These are phyloP conservation scores for Lactarius trivialis DNA, from an alignment of 768 basidiomycete genomes.

Conservation along the genomic window DNA sequence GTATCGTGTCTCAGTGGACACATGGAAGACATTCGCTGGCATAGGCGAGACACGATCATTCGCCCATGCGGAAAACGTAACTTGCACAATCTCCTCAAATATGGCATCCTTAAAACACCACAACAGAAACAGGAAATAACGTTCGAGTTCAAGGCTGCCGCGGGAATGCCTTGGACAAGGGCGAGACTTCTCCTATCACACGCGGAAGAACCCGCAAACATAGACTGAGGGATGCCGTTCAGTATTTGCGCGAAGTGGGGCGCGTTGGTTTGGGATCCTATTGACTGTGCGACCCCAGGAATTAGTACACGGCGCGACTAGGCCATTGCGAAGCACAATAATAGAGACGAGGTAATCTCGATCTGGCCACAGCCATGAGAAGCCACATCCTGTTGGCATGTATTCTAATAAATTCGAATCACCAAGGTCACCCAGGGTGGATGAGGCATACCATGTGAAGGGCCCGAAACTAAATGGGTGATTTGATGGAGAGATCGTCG, in stretches of 20 bases:
- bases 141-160: neutral
- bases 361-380: neutral
- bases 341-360: neutral
- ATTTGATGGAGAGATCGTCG: neutral
- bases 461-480: neutral
- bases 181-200: neutral
- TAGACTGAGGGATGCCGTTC: neutral
- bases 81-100: no score
- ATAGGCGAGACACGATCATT: no score
- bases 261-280: neutral
- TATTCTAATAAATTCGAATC: neutral
- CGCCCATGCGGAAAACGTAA: no score
- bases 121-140: neutral
- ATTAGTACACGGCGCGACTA: no score
- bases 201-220: neutral
- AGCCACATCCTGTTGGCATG: neutral
- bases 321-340: neutral
- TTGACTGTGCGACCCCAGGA: neutral
- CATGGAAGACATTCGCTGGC: no score
- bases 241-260: neutral
- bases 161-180: neutral
- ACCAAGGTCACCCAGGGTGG: neutral
- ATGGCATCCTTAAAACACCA: no score
- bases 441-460: neutral
- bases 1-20: no score